phyloP scores from a whole-genome alignment of 2,329 filamentous ascomycete species.

The Stagonosporopsis cucurbitacearum region DNA sequence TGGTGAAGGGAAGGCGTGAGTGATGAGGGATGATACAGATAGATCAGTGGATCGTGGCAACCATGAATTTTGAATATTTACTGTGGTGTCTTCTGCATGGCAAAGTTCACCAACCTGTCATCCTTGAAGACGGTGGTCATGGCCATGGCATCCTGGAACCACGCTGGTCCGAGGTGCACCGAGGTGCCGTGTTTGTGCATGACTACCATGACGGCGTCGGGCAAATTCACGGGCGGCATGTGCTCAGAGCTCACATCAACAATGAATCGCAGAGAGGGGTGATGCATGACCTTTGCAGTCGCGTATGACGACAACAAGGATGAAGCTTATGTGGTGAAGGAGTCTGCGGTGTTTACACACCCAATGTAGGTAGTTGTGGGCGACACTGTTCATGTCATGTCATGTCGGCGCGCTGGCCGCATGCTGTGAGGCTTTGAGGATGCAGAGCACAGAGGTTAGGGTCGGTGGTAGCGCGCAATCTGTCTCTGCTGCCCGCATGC shows the following conservation, averaged over 20 bases:
- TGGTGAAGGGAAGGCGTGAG: slow-evolving; percentile 1
- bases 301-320: neutral
- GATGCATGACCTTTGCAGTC: neutral
- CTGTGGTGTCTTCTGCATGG: neutral
- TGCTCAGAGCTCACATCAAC: slow-evolving; percentile 9
- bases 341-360: neutral
- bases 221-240: slow-evolving; percentile 18
- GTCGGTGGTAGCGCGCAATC: slow-evolving; percentile 5
- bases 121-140: neutral
- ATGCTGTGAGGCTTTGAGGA: neutral
- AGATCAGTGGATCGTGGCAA: neutral
- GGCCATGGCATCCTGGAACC: neutral
- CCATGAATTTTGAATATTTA: neutral
- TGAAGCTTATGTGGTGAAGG: neutral
- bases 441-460: slow-evolving; percentile 5
- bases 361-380: neutral
- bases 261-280: neutral
- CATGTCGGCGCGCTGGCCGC: slow-evolving; percentile 5
- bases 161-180: slow-evolving; percentile 7
- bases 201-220: slow-evolving; percentile 8
- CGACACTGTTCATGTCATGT: neutral
- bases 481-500: neutral
- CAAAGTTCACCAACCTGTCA: neutral
- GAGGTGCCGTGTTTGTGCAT: slow-evolving; percentile 4
- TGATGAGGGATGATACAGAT: neutral